Conservation (phyloP, 305 asterid genomes). For the Plantago lanceolata region DNA sequence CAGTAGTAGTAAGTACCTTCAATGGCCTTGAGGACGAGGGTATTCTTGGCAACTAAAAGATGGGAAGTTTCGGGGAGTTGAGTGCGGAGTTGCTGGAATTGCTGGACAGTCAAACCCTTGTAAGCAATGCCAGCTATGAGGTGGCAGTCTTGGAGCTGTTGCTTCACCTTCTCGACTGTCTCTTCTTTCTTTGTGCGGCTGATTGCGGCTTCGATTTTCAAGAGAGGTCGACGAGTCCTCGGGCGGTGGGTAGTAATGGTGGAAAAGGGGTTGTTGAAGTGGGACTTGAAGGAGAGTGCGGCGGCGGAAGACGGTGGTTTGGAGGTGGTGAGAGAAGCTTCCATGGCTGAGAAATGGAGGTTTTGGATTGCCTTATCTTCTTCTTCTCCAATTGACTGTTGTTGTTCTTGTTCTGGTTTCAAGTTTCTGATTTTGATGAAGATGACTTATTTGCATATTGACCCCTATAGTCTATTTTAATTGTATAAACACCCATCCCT, state of each 20-base stretch:
- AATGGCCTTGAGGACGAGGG: slow-evolving; percentile 79
- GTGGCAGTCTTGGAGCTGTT: slow-evolving; percentile 61
- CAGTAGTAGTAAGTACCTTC: slow-evolving; percentile 54
- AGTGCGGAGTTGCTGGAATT: slow-evolving; percentile 61
- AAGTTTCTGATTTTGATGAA: no score
- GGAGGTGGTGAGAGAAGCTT: slow-evolving; percentile 55
- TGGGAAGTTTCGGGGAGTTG: slow-evolving; percentile 71
- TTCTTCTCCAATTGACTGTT: not conserved
- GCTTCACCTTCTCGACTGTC: slow-evolving; percentile 66
- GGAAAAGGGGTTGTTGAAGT: slow-evolving; percentile 48
- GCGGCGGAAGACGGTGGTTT: slow-evolving; percentile 25
- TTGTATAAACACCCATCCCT: no score
- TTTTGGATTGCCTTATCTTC: not conserved
- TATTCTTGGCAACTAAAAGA: slow-evolving; percentile 76
- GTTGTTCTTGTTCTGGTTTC: no score
- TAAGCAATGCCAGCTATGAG: slow-evolving; percentile 75
- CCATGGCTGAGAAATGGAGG: slow-evolving; percentile 35
- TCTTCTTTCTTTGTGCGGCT: slow-evolving; percentile 87
- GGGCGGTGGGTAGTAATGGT: slow-evolving; percentile 29
- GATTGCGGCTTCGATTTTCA: slow-evolving; percentile 59
- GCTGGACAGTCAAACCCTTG: slow-evolving; percentile 76
- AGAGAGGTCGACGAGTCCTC: slow-evolving; percentile 25
- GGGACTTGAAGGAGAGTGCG: slow-evolving; percentile 28
- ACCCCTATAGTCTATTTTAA: no score
- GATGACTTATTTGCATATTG: no score